Evolutionary conservation across 768 basidiomycete species (phyloP).

Genomic region (Hemileccinum impolitum): DNA sequence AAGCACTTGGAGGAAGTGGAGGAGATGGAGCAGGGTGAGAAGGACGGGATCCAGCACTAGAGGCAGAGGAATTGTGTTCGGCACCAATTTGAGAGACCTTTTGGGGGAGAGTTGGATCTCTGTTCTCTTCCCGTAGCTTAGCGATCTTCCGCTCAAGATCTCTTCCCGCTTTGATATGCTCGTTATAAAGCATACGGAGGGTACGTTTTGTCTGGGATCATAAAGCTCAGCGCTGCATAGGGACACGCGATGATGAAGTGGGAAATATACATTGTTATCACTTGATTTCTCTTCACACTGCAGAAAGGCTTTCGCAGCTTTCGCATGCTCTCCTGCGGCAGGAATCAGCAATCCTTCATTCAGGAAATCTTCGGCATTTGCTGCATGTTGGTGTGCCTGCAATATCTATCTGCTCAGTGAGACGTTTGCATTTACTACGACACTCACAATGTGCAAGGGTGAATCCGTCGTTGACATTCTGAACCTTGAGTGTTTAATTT

Average conservation of each 20-base stretch:
- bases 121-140: slow-evolving; percentile 70
- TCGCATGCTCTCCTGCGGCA: slow-evolving; percentile 69
- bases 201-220: slow-evolving; percentile 67
- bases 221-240: slow-evolving; percentile 4
- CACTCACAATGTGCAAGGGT: slow-evolving; percentile 50
- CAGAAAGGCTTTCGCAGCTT: slow-evolving; percentile 73
- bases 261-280: slow-evolving; percentile 61
- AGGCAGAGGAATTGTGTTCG: slow-evolving; percentile 22
- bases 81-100: slow-evolving; percentile 34
- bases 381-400: slow-evolving; percentile 81
- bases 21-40: slow-evolving; percentile 39
- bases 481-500: neutral
- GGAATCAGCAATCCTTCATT: slow-evolving; percentile 66
- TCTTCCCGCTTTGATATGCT: slow-evolving; percentile 66
- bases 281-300: slow-evolving; percentile 69
- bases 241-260: neutral
- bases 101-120: slow-evolving; percentile 73
- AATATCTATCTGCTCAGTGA: neutral
- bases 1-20: slow-evolving; percentile 42
- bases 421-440: neutral
- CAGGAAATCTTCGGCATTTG: slow-evolving; percentile 71
- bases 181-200: slow-evolving; percentile 67
- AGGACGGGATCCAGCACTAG: slow-evolving; percentile 11
- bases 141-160: slow-evolving; percentile 71
- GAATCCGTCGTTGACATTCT: slow-evolving; percentile 39